Percentiles rank a stretch among this genome's conserved stretches.
phyloP scores from a whole-genome alignment of 2,329 filamentous ascomycete species.

The Xylaria sp. region DNA sequence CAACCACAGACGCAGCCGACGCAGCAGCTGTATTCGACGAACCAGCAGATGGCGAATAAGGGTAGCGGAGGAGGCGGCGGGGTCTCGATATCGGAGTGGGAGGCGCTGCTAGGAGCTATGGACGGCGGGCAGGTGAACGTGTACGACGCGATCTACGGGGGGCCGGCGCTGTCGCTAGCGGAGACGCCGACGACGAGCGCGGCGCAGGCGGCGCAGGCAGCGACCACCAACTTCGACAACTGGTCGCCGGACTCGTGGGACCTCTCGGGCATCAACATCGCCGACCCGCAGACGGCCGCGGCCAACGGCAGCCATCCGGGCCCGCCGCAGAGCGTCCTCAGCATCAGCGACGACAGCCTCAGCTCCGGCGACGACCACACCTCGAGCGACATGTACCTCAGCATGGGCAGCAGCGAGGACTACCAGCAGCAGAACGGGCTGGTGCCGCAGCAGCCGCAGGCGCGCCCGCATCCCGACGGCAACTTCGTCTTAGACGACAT shows the following conservation, averaged over 20 bases:
- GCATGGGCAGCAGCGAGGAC: conserved; percentile 44
- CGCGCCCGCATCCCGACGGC: conserved; percentile 32
- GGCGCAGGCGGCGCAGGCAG: too few species aligned
- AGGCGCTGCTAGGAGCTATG: conserved; percentile 76
- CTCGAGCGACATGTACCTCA: conserved; percentile 49
- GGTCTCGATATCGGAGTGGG: conserved; percentile 75
- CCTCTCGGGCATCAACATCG: conserved; percentile 52
- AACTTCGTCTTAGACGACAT: conserved; percentile 30
- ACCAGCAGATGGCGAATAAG: conserved; percentile 44
- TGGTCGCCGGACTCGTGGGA: conserved; percentile 65
- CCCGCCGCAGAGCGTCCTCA: conserved; percentile 56
- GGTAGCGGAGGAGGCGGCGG: conserved; percentile 40
- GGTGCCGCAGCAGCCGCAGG: conserved; percentile 31
- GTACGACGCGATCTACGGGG: conserved; percentile 82
- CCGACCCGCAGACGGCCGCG: too few species aligned
- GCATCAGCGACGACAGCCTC: conserved; percentile 60
- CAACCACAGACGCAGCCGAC: conserved; percentile 30
- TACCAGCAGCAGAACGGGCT: conserved; percentile 39
- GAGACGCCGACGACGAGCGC: conserved; percentile 48
- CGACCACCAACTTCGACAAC: conserved; percentile 41
- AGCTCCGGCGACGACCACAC: conserved; percentile 58
- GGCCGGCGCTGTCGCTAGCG: conserved; percentile 53
- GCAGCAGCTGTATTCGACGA: conserved; percentile 43
- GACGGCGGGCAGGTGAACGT: conserved; percentile 81
- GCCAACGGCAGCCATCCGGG: conserved; percentile 45